phyloP scores from a whole-genome alignment of 805 yeast genomes.

The Jamesozyma lodderae region DNA sequence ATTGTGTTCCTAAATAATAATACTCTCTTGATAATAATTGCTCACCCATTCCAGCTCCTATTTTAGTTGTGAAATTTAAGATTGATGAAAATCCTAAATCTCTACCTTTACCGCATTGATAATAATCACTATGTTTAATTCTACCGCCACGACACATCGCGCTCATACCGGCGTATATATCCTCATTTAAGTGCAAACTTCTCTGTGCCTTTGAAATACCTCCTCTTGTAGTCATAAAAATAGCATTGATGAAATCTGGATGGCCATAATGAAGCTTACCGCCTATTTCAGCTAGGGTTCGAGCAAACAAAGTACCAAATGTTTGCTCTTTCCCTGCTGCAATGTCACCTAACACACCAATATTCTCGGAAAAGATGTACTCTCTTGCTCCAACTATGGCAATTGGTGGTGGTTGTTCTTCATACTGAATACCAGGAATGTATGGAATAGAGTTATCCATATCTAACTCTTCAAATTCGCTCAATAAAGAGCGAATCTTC shows the following conservation, averaged over 20 bases:
- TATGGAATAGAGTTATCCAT: conserved; percentile 44
- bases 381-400: conserved; percentile 95
- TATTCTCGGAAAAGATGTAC: conserved; percentile 85
- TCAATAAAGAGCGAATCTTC: conserved; percentile 75
- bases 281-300: conserved; percentile 88
- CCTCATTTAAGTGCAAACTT: conserved; percentile 88
- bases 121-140: conserved; percentile 90
- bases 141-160: conserved; percentile 86
- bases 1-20: conserved; percentile 79
- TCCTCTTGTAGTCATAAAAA: conserved; percentile 91
- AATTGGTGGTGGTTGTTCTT: conserved; percentile 64
- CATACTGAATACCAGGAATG: conserved; percentile 47
- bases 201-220: conserved; percentile 93
- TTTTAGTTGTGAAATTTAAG: conserved; percentile 86
- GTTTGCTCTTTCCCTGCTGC: conserved; percentile 98
- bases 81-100: conserved; percentile 91
- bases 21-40: conserved; percentile 88
- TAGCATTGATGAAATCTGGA: conserved; percentile 87
- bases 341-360: conserved; percentile 88
- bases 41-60: conserved; percentile 98
- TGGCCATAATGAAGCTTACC: conserved; percentile 94
- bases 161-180: conserved; percentile 91
- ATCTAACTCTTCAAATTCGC: conserved; percentile 82
- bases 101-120: conserved; percentile 95
- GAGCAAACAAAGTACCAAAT: conserved; percentile 89